phyloP scores from a whole-genome alignment of 306 rosid genomes.

The Cicer bijugum region DNA sequence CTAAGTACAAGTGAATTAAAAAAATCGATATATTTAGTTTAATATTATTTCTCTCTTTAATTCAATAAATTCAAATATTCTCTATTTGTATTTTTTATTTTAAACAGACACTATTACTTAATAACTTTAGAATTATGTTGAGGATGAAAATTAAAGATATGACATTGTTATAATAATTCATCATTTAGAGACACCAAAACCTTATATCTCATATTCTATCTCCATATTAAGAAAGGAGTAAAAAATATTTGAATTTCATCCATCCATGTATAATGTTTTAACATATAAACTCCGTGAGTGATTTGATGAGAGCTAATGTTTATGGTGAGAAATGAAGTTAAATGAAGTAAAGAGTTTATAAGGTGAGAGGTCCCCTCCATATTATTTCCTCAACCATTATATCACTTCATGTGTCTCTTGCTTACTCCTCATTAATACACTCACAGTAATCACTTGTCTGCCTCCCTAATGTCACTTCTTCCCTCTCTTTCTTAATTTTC shows the following conservation, averaged over 20 bases:
- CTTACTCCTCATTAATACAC: conserved; percentile 51
- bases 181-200: too few relatives aligned
- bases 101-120: too few relatives aligned
- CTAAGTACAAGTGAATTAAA: too few relatives aligned
- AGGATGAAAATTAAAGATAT: too few relatives aligned
- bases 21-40: too few relatives aligned
- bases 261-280: background rate
- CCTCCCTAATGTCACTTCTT: conserved; percentile 23
- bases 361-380: conserved; percentile 36
- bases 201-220: too few relatives aligned
- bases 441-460: conserved; percentile 26
- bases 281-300: conserved; percentile 45
- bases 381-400: conserved; percentile 44
- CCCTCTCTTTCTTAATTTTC: background rate
- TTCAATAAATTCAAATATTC: too few relatives aligned
- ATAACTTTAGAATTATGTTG: too few relatives aligned
- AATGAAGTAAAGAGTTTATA: background rate
- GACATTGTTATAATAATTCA: too few relatives aligned
- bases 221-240: background rate
- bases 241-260: conserved; percentile 9
- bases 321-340: conserved; percentile 41
- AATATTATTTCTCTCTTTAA: too few relatives aligned
- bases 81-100: too few relatives aligned
- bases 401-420: conserved; percentile 76
- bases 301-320: conserved; percentile 38